phyloP scores from a whole-genome alignment of 2,329 filamentous ascomycete genomes.

The Daldinia sp. region DNA sequence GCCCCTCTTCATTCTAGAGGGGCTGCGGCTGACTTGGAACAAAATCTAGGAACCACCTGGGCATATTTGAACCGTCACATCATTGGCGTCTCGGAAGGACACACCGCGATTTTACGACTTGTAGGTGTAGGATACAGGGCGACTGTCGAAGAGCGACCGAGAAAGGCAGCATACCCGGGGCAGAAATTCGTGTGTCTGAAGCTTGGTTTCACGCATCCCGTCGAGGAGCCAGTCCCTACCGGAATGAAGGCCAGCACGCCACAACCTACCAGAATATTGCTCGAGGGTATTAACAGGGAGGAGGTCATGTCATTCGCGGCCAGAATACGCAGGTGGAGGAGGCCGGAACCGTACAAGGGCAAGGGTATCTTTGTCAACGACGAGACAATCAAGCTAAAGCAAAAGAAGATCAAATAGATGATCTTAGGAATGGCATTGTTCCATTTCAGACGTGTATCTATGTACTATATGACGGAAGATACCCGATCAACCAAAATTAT shows the following conservation, averaged over 20 bases:
- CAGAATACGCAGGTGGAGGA: conserved; percentile 84
- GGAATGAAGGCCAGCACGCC: conserved; percentile 89
- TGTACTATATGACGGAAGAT: conserved; percentile 40
- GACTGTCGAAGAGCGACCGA: conserved; percentile 78
- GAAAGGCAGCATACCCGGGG: conserved; percentile 77
- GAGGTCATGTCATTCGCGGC: conserved; percentile 92
- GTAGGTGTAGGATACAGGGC: conserved; percentile 97
- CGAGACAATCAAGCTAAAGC: conserved; percentile 97
- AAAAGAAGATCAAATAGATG: conserved; percentile 89
- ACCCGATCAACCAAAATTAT: conserved; percentile 39
- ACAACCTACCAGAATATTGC: conserved; percentile 86
- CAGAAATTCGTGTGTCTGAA: conserved; percentile 93
- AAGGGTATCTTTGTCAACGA: conserved; percentile 99
- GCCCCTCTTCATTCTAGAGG: neutral
- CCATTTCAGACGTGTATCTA: conserved; percentile 36
- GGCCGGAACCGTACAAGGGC: conserved; percentile 97
- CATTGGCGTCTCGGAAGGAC: conserved; percentile 93
- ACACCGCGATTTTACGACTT: conserved; percentile 89
- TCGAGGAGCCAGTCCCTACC: conserved; percentile 84
- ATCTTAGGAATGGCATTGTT: conserved; percentile 6
- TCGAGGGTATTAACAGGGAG: conserved; percentile 89
- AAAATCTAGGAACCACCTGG: conserved; percentile 78
- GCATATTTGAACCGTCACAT: conserved; percentile 91
- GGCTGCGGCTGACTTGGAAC: conserved; percentile 37
- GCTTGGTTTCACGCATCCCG: conserved; percentile 94